Base-by-base conservation (phyloP, 495 filamentous ascomycete genomes). In the Penicillium maclennaniae region DNA sequence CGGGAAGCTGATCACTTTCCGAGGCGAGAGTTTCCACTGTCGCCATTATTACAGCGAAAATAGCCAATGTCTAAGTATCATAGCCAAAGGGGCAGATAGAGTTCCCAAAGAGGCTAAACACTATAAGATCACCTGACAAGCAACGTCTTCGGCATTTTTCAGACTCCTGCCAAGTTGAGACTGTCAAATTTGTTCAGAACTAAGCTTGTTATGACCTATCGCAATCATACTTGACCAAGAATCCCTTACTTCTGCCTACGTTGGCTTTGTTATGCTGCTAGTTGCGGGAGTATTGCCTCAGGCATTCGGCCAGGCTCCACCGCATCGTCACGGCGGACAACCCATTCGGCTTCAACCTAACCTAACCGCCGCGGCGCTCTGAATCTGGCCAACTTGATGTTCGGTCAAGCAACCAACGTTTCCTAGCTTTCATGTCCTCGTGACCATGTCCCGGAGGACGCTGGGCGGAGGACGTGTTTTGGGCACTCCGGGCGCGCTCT, bases 381-480 rank as follows among this genome's bases (percentile, higher is more conserved):
- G 34, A 49, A 21, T 47, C 55, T 60, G 53, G 51, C 45, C 61
- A 62, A 59, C 55, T 43, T 21, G 41, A 59, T 58, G 56, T 42
- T 52, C 56, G 43, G 53, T 47, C 54, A 51, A 61, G 45, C 51
- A 58, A n/a, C 2, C 14, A 41, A 50, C 51, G 41, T 48, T 43
- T 49, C 54, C 55, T 55, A 51, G 43, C 64, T 71, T 70, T 61
- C 72, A 75, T 75, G 72, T 63, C 63, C 59, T 59, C 60, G 59
- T 75, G 69, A 77, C 63, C 63, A 93, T 92, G 88, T 86, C 88
- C 63, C 77, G 83, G 70, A 84, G 89, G 72, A 89, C 85, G 76
- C 83, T 95, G 61, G 91, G 91, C 61, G 89, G 91, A 70, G 91
- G 91, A 63, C 83, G 91, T 74, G 83, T 97, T 60, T 75, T 97